A percentile compares a stretch with the other conserved stretches of the same genome.
Evolutionary conservation across 1,284 basidiomycete genomes (phyloP).

Genomic region (Cutaneotrichosporon dermatis): DNA sequence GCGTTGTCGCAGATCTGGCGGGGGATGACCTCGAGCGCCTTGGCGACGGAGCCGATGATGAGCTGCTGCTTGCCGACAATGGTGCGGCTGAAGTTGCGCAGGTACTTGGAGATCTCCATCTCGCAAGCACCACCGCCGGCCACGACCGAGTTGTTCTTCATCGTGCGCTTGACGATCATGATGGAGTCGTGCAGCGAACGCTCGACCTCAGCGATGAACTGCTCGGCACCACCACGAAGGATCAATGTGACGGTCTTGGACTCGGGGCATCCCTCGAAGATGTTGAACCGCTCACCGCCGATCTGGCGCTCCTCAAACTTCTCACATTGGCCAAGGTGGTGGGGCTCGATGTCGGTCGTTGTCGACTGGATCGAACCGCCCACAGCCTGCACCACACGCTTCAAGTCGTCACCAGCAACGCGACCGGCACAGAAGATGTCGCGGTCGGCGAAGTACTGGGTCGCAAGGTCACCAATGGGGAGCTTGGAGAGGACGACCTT

Average conservation of each 20-base stretch:
- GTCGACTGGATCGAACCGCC: conserved; percentile 95
- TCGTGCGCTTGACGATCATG: conserved; percentile 97
- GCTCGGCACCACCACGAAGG: conserved; percentile 93
- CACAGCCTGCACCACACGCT: conserved; percentile 91
- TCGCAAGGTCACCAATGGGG: conserved; percentile 96
- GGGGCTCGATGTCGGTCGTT: conserved; percentile 81
- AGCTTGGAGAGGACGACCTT: conserved; percentile 97
- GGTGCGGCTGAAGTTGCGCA: conserved; percentile 82
- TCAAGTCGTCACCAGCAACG: conserved; percentile 83
- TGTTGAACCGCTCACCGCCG: conserved; percentile 94
- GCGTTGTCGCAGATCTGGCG: conserved; percentile 99
- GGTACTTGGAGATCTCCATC: conserved; percentile 95
- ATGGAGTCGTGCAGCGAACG: conserved; percentile 96
- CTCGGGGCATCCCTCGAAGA: conserved; percentile 88
- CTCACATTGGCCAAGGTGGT: conserved; percentile 90
- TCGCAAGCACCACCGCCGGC: conserved; percentile 97
- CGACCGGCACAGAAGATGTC: conserved; percentile 99
- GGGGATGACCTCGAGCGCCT: conserved; percentile 94
- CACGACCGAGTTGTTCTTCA: conserved; percentile 92
- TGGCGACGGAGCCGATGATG: conserved; percentile 92
- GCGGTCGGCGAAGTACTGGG: conserved; percentile 98
- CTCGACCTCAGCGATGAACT: conserved; percentile 98
- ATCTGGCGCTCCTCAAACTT: conserved; percentile 92
- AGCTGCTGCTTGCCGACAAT: conserved; percentile 96
- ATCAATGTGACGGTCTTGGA: conserved; percentile 98